Evolutionary conservation across 1,284 basidiomycete species (phyloP).

Genomic region (Fistulina hepatica): DNA sequence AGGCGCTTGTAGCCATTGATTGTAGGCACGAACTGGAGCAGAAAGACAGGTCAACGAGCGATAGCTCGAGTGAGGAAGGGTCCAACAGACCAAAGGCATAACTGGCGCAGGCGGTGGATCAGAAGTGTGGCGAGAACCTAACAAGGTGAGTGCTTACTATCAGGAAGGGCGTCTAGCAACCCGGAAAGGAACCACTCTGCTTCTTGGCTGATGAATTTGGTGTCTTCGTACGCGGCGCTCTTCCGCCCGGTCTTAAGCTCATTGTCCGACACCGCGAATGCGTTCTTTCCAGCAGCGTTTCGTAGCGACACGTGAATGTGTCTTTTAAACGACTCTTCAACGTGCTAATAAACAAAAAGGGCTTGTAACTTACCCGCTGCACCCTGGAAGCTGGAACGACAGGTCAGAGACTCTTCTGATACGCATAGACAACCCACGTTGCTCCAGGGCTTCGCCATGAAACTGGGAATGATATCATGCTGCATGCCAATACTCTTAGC

Average conservation of each 20-base stretch:
- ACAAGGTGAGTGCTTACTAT: conserved; percentile 42
- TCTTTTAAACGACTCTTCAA: conserved; percentile 26
- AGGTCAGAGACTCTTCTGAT: conserved; percentile 1
- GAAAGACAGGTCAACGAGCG: conserved; percentile 1
- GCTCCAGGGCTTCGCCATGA: conserved; percentile 97
- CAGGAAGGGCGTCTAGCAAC: conserved; percentile 77
- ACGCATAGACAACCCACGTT: conserved; percentile 42
- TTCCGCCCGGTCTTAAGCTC: conserved; percentile 54
- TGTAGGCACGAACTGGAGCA: conserved; percentile 70
- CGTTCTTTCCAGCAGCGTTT: conserved; percentile 58
- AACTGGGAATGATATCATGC: conserved; percentile 82
- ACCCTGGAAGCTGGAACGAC: conserved; percentile 65
- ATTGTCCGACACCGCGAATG: conserved; percentile 62
- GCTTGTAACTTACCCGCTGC: conserved; percentile 59
- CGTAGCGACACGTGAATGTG: conserved; percentile 89
- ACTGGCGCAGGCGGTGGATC: conserved; percentile 28
- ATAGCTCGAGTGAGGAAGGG: background rate
- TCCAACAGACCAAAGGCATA: conserved; percentile 43
- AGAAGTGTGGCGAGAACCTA: background rate
- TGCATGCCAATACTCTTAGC: conserved; percentile 91
- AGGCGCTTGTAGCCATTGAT: conserved; percentile 98
- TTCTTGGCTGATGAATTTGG: conserved; percentile 71
- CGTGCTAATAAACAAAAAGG: background rate
- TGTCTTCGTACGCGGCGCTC: conserved; percentile 69
- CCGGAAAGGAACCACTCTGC: conserved; percentile 94